Evolutionary conservation across 768 basidiomycete genomes (phyloP).

Genomic region (Pholiota conissans): DNA sequence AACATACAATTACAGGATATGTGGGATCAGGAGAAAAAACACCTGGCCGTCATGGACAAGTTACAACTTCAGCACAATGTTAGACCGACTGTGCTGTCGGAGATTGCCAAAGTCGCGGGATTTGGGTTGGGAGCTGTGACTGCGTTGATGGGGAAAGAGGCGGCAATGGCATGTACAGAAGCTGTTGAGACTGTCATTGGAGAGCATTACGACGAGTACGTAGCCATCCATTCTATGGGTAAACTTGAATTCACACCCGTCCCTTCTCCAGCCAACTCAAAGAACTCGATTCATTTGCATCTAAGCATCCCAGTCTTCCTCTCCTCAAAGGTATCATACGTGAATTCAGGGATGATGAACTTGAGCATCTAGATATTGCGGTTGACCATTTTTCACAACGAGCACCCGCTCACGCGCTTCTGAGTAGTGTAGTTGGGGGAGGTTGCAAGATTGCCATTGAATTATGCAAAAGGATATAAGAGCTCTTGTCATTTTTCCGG

Average conservation of each 20-base stretch:
- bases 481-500: too few relatives aligned
- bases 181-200: conserved; percentile 98
- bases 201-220: conserved; percentile 97
- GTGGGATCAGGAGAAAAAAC: conserved; percentile 97
- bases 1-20: conserved; percentile 62
- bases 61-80: conserved; percentile 81
- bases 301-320: conserved; percentile 76
- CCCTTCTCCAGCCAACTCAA: conserved; percentile 70
- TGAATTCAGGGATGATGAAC: conserved; percentile 92
- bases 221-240: conserved; percentile 14
- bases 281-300: conserved; percentile 61
- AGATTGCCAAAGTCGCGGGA: conserved; percentile 84
- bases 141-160: conserved; percentile 86
- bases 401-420: conserved; percentile 87
- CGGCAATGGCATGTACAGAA: conserved; percentile 98
- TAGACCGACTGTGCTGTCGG: conserved; percentile 81
- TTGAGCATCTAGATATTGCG: conserved; percentile 91
- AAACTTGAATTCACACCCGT: background rate
- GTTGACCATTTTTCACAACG: conserved; percentile 85
- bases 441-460: conserved; percentile 92
- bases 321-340: conserved; percentile 69
- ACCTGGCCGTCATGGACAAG: conserved; percentile 83
- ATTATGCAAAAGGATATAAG: conserved; percentile 80
- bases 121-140: conserved; percentile 86
- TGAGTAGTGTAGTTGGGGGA: conserved; percentile 80